Evolutionary conservation across 768 basidiomycete species (phyloP), one percentile per base, ranked within the genome.

Genomic region (Trametes coccinea): DNA sequence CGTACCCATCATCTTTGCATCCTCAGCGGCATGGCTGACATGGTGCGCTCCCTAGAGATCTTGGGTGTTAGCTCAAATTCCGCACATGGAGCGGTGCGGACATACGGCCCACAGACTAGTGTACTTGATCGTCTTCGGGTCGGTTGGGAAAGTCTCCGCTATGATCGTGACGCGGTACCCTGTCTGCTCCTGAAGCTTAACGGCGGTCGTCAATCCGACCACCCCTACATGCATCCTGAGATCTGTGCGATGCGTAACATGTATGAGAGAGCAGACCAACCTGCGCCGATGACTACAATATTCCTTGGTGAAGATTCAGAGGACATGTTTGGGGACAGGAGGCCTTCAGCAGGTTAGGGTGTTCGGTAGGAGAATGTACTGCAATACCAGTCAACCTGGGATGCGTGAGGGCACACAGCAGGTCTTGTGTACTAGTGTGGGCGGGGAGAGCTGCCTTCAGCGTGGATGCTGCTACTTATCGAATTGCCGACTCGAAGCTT

Each of bases 101-200:
- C 87, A 64, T 64, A 90, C 92, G 40, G 92, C 92, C 92, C 92
- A 93, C 37, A 83, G 83, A 70, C 89, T 90, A 2, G 92, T 90
- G 66, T 90, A 93, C 55, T 80, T 79, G 69, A 88, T 86, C n/a
- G 79, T 80, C 74, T 87, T 87, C 1, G 84, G 80, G 71, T 93
- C 92, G 41, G 79, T 85, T 0, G 92, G 91, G 43, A 92, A 77
- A 2, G 80, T 76, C 53, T 91, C 89, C 0, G 92, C 87, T 10
- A 93, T 73, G 53, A 94, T 79, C 1, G 84, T 84, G 16, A 93
- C 90, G 3, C 75, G 73, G 68, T 89, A 88, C 4, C 75, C 78
- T 8, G 83, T 83, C 14, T 76, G 78, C 65, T 88, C 84, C 70
- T 90, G 89, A 10, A 92, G 76, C 65, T 79, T 84, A 37, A 92